These are phyloP conservation scores for Annona squamosa DNA, from an alignment of 164 flowering plant genomes.

Conservation along the genomic window DNA sequence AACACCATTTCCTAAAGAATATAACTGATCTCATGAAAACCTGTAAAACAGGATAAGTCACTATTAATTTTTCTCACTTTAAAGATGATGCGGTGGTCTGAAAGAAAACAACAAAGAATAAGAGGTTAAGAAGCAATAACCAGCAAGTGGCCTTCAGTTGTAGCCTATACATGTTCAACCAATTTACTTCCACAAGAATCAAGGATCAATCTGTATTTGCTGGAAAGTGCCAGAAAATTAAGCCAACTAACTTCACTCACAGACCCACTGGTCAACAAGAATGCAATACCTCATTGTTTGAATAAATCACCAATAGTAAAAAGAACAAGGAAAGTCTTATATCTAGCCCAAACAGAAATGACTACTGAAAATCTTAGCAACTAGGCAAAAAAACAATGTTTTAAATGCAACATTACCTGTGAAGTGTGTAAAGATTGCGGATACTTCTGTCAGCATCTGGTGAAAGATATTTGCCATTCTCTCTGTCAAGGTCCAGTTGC, in stretches of 20 bases:
- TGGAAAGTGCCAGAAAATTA: neutral
- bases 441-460: constrained; percentile 63
- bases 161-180: neutral
- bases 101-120: neutral
- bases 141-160: neutral
- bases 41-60: no score
- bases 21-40: no score
- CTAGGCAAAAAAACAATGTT: neutral
- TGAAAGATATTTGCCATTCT: constrained; percentile 51
- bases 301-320: neutral
- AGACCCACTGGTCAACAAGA: neutral
- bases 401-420: constrained; percentile 31
- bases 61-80: no score
- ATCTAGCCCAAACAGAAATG: neutral
- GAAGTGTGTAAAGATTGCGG: constrained; percentile 58
- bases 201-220: neutral
- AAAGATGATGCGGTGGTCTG: neutral
- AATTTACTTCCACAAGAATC: neutral
- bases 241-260: neutral
- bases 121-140: neutral
- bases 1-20: no score
- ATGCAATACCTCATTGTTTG: neutral
- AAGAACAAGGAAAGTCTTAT: neutral
- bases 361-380: neutral
- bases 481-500: constrained; percentile 60